Evolutionary conservation across 163 green algal species (phyloP).

Genomic region (Scenedesmus sp.): DNA sequence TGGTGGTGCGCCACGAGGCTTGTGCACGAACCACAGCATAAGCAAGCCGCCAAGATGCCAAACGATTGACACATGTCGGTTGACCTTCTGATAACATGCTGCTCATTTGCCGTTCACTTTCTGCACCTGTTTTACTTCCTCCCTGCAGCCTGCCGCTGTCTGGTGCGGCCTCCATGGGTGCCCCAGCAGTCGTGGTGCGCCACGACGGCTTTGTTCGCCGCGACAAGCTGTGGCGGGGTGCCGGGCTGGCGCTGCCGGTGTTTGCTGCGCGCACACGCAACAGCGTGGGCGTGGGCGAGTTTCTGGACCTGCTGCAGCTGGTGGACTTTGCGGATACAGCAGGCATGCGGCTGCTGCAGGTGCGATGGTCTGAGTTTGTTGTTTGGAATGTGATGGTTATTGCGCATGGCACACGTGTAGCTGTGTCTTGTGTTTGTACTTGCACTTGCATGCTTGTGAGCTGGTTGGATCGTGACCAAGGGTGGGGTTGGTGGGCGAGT

Average conservation of each 20-base stretch:
- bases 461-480: too few species aligned
- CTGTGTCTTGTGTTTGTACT: too few species aligned
- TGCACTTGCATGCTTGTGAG: too few species aligned
- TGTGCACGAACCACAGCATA: too few species aligned
- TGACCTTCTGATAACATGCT: not conserved
- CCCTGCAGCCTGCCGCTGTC: conserved; percentile 38
- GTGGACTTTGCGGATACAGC: conserved; percentile 79
- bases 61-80: too few species aligned
- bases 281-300: conserved; percentile 91
- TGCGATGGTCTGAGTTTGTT: not conserved
- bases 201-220: conserved; percentile 82
- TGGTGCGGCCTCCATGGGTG: conserved; percentile 43
- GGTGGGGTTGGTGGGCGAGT: not conserved
- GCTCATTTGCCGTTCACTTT: not conserved
- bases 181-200: conserved; percentile 67
- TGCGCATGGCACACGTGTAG: not conserved
- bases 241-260: conserved; percentile 90
- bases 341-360: conserved; percentile 63
- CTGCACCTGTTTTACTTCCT: not conserved
- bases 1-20: conserved; percentile 72
- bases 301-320: conserved; percentile 89
- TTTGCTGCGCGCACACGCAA: conserved; percentile 89
- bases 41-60: too few species aligned
- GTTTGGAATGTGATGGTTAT: not conserved
- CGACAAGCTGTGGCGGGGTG: conserved; percentile 85